Conservation (phyloP, 2,329 filamentous ascomycete species). For the Scortechinia acanthostroma region DNA sequence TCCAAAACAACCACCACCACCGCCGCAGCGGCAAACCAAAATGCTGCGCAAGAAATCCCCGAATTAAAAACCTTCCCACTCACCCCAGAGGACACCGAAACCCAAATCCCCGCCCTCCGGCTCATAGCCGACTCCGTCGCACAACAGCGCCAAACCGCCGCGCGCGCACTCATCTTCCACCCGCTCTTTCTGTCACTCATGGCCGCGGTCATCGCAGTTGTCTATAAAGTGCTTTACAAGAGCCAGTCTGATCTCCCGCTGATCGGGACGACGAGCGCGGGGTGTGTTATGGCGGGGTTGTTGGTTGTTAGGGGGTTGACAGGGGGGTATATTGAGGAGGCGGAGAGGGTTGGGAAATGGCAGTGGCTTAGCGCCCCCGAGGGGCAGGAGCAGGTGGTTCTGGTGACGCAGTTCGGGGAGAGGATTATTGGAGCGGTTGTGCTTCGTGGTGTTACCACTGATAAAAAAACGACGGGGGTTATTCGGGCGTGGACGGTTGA, state of each 20-base stretch:
- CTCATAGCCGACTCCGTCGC: slow-evolving; percentile 77
- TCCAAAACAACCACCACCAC: too few relatives aligned
- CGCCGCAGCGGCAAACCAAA: too few relatives aligned
- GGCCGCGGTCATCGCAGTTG: slow-evolving; percentile 15
- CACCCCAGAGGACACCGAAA: too few relatives aligned
- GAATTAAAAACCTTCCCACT: too few relatives aligned
- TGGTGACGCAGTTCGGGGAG: slow-evolving; percentile 62
- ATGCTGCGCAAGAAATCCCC: too few relatives aligned
- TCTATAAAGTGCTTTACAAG: slow-evolving; percentile 16
- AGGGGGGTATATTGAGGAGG: slow-evolving; percentile 52
- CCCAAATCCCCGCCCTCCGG: slow-evolving; percentile 57
- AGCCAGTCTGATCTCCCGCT: slow-evolving; percentile 50
- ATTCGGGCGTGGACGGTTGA: slow-evolving; percentile 79
- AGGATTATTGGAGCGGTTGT: slow-evolving; percentile 68
- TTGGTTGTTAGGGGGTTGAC: slow-evolving; percentile 52
- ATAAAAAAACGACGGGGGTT: too few relatives aligned
- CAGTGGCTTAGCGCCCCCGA: slow-evolving; percentile 13
- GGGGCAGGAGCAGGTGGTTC: slow-evolving; percentile 42
- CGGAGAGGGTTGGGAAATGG: slow-evolving; percentile 44
- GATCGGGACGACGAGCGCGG: slow-evolving; percentile 37
- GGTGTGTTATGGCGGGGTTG: slow-evolving; percentile 58
- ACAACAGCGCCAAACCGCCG: slow-evolving; percentile 69
- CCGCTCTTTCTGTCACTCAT: slow-evolving; percentile 38
- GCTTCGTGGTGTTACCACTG: slow-evolving; percentile 27
- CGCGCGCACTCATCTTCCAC: slow-evolving; percentile 56